A percentile compares a stretch with the other conserved stretches of the same genome.
phyloP scores from a whole-genome alignment of 176 grass and related monocot genomes.

The Alopecurus myosuroides region DNA sequence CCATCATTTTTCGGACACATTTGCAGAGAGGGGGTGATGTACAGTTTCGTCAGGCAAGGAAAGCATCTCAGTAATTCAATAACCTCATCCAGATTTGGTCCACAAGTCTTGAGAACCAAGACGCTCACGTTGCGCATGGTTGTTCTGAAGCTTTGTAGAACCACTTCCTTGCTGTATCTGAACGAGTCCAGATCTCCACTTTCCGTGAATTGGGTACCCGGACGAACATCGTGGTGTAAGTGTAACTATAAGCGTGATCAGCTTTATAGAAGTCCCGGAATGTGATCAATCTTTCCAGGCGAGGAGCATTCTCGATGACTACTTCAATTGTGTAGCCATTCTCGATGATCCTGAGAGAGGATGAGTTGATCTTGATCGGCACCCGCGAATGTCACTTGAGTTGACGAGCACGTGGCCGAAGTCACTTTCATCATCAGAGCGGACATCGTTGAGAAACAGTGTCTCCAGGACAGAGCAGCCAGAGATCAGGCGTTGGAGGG shows the following conservation, averaged over 20 bases:
- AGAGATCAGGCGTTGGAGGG: neutral
- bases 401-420: neutral
- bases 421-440: neutral
- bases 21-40: neutral
- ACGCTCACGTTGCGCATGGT: neutral
- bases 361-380: neutral
- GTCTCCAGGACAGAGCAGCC: neutral
- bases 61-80: neutral
- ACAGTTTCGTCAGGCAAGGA: neutral
- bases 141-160: neutral
- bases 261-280: neutral
- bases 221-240: neutral
- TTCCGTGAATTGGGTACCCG: neutral
- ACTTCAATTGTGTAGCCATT: neutral
- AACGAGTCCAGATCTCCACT: neutral
- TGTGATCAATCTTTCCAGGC: neutral
- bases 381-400: neutral
- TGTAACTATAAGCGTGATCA: neutral
- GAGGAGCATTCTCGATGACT: neutral
- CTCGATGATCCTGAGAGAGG: neutral
- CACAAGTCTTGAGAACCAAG: neutral
- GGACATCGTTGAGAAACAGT: neutral
- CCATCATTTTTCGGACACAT: neutral
- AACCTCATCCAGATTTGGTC: neutral
- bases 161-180: neutral